Evolutionary conservation across 2,329 filamentous ascomycete species (phyloP).

Genomic region (Aspergillus hiratsukae): DNA sequence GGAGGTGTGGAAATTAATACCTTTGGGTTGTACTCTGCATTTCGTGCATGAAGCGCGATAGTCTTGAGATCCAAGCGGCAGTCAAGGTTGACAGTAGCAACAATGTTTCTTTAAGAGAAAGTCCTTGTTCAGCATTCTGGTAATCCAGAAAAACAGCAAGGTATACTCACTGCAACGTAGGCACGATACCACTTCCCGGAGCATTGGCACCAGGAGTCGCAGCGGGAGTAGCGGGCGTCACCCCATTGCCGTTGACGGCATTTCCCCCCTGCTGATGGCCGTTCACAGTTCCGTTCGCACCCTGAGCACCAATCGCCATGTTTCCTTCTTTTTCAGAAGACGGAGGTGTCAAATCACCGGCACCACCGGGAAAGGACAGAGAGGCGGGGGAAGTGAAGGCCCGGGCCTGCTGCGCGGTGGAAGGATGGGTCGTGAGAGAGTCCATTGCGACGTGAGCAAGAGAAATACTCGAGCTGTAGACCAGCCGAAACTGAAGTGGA

Average conservation of each 20-base stretch:
- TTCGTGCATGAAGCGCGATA: slow-evolving; percentile 94
- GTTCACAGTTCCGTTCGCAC: slow-evolving; percentile 47
- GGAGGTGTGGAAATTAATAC: slow-evolving; percentile 52
- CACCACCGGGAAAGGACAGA: slow-evolving; percentile 83
- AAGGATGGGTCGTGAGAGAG: slow-evolving; percentile 83
- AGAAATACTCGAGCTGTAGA: slow-evolving; percentile 23
- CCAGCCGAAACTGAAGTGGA: slow-evolving; percentile 18
- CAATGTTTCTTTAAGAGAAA: slow-evolving; percentile 75
- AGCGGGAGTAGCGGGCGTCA: slow-evolving; percentile 84
- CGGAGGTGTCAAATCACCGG: slow-evolving; percentile 77
- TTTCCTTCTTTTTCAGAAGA: slow-evolving; percentile 64
- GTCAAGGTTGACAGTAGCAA: slow-evolving; percentile 96
- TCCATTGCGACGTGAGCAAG: slow-evolving; percentile 62
- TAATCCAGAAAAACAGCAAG: slow-evolving; percentile 41
- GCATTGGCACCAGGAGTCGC: slow-evolving; percentile 81
- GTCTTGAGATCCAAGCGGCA: slow-evolving; percentile 98
- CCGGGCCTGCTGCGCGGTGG: slow-evolving; percentile 88
- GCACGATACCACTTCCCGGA: slow-evolving; percentile 83
- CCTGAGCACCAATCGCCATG: slow-evolving; percentile 41
- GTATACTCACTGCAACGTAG: slow-evolving; percentile 93
- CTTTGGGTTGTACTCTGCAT: slow-evolving; percentile 98
- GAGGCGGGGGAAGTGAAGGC: slow-evolving; percentile 91
- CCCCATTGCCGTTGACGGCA: slow-evolving; percentile 66
- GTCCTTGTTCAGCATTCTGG: slow-evolving; percentile 48
- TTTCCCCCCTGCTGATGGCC: slow-evolving; percentile 55